These are phyloP conservation scores for Lignosus rhinocerotis DNA, from an alignment of 1,284 basidiomycete species.

Conservation along the genomic window DNA sequence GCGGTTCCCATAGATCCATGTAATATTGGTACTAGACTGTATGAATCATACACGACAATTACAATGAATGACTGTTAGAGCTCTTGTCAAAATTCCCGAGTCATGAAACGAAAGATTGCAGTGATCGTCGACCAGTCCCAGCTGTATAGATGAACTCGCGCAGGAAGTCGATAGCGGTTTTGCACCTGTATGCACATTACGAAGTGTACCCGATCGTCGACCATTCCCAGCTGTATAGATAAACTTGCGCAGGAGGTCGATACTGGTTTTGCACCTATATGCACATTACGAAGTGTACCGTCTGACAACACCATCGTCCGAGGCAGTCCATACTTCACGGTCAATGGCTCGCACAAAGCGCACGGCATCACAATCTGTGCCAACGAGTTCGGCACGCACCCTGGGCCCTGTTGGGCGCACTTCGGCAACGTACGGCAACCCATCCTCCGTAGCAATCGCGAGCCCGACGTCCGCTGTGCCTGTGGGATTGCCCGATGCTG, in stretches of 20 bases:
- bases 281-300: constrained; percentile 35
- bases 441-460: constrained; percentile 55
- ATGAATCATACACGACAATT: too few species aligned
- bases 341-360: constrained; percentile 36
- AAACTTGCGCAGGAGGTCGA: too few species aligned
- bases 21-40: too few species aligned
- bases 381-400: constrained; percentile 47
- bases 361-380: constrained; percentile 53
- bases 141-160: too few species aligned
- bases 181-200: not conserved
- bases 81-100: too few species aligned
- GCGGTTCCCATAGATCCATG: too few species aligned
- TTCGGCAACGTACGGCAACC: constrained; percentile 53
- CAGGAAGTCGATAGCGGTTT: too few species aligned
- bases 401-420: constrained; percentile 39
- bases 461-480: constrained; percentile 37
- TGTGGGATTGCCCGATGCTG: not conserved
- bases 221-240: too few species aligned
- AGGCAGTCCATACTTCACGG: constrained; percentile 54
- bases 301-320: constrained; percentile 59
- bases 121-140: too few species aligned
- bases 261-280: too few species aligned
- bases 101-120: too few species aligned
- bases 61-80: too few species aligned
- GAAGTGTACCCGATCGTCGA: constrained; percentile 43